Base-by-base conservation (phyloP, 1,284 basidiomycete species). In the Farysia itapuensis region DNA sequence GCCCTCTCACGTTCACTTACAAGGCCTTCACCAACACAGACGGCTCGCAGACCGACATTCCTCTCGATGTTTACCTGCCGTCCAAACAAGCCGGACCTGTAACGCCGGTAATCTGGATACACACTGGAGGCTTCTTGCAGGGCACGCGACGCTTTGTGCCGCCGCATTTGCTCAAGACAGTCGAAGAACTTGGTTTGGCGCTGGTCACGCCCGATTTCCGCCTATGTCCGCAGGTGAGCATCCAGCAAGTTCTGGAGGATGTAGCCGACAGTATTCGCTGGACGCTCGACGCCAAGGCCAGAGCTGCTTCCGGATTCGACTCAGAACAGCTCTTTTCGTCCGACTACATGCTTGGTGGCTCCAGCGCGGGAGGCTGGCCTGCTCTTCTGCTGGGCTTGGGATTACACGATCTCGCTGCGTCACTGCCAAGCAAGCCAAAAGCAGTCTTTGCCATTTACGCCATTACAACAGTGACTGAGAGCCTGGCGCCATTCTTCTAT, bases 111-210 rank as follows among this genome's bases (percentile, higher is more conserved):
- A 49, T 67, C 9, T 67, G 65, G 65, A 28, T 67, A 0, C 65
- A 67, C 40, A 64, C 61, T 1, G 65, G 65, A 13, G 65, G 65
- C 13, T 58, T 67, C 19, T 32, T 67, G 33, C 56, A 61, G 33
- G 65, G 65, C n/a, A 67, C 61, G 4, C 45, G 65, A 35, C 64
- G 61, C 33, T 51, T 61, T 19, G 53, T 64, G 9, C 65, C 65
- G 12, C 59, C 59, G 20, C 65, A 67, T 40, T 46, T 67, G 16
- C 34, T 60, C 4, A 36, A 57, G 37, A 56, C 51, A 4, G 43
- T 64, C 26, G 47, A 64, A 21, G 43, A 34, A 19, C 54, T 57
- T 32, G 47, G 45, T 11, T 13, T 67, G 31, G 65, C 52, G 0
- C 35, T 67, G 5, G 26, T 67, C 20, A 50, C 61, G 9, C 61